Conservation (phyloP, 495 filamentous ascomycete genomes). For the Hyaloscypha variabilis region DNA sequence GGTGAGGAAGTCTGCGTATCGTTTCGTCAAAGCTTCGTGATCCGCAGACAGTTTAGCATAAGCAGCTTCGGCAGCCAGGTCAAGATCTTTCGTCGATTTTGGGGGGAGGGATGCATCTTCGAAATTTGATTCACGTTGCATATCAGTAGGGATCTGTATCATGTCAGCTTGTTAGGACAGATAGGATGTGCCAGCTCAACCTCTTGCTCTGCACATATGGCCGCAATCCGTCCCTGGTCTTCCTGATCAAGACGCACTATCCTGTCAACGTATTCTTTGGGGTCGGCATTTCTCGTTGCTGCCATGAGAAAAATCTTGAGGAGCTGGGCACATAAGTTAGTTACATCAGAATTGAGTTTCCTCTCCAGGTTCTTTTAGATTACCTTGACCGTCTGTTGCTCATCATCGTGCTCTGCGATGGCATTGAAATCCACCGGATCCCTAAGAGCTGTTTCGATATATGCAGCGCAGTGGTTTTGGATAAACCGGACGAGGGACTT, state of each 20-base stretch:
- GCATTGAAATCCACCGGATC: constrained; percentile 61
- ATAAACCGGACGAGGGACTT: constrained; percentile 69
- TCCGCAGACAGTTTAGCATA: constrained; percentile 44
- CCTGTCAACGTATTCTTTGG: constrained; percentile 55
- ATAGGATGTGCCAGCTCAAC: background rate
- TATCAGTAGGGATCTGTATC: constrained; percentile 11
- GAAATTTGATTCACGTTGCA: constrained; percentile 37
- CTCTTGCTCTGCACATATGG: background rate
- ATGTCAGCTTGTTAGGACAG: background rate
- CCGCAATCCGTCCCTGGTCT: constrained; percentile 49
- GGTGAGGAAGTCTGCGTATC: constrained; percentile 55
- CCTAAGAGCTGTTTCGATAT: constrained; percentile 30
- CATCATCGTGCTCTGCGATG: constrained; percentile 48
- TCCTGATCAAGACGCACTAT: constrained; percentile 48
- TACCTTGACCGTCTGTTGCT: constrained; percentile 29
- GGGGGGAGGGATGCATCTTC: constrained; percentile 33
- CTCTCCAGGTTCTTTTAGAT: background rate
- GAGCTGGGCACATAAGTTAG: constrained; percentile 51
- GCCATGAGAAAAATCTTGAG: constrained; percentile 65
- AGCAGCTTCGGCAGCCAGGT: constrained; percentile 56
- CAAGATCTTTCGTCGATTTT: constrained; percentile 45
- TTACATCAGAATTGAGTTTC: constrained; percentile 8
- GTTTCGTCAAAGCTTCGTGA: constrained; percentile 54
- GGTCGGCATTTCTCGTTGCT: constrained; percentile 59
- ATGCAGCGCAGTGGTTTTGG: constrained; percentile 53